These are phyloP conservation scores for Nicotiana tomentosiformis DNA, from an alignment of 257 asterid genomes.

Conservation along the genomic window DNA sequence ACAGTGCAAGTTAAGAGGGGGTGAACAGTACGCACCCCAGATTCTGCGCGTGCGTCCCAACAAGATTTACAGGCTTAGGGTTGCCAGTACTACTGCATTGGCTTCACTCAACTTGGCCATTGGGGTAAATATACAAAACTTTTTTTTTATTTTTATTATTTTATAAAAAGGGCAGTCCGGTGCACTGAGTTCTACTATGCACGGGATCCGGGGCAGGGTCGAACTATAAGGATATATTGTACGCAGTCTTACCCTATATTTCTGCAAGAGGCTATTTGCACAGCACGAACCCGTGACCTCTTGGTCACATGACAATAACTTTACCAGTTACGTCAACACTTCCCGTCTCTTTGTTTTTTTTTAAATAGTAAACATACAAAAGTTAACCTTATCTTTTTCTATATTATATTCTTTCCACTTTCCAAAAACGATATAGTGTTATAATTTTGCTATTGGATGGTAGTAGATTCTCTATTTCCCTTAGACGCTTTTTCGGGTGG, in stretches of 20 bases:
- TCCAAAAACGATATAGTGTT: not conserved
- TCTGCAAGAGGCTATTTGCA: too few relatives aligned
- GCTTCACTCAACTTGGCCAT: slow-evolving; percentile 80
- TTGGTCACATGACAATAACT: too few relatives aligned
- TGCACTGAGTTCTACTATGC: too few relatives aligned
- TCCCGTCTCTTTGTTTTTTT: too few relatives aligned
- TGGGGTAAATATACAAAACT: slow-evolving; percentile 39
- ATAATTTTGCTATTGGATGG: not conserved
- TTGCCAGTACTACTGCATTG: slow-evolving; percentile 76
- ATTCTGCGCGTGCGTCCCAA: slow-evolving; percentile 60
- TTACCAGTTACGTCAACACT: too few relatives aligned
- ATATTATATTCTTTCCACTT: not conserved
- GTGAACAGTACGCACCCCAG: slow-evolving; percentile 62
- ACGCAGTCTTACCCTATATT: too few relatives aligned
- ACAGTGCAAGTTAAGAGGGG: slow-evolving; percentile 56
- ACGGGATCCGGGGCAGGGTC: fast-evolving
- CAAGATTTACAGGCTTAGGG: slow-evolving; percentile 76
- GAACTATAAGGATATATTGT: fast-evolving
- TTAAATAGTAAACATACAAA: too few relatives aligned
- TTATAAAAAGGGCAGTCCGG: too few relatives aligned
- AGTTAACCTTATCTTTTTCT: not conserved
- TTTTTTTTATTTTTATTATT: too few relatives aligned
- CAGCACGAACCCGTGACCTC: too few relatives aligned
- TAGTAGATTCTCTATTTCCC: not conserved
- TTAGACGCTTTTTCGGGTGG: not conserved